Evolutionary conservation across 345 rosid genomes (phyloP).

Genomic region (Moricandia moricandioides): DNA sequence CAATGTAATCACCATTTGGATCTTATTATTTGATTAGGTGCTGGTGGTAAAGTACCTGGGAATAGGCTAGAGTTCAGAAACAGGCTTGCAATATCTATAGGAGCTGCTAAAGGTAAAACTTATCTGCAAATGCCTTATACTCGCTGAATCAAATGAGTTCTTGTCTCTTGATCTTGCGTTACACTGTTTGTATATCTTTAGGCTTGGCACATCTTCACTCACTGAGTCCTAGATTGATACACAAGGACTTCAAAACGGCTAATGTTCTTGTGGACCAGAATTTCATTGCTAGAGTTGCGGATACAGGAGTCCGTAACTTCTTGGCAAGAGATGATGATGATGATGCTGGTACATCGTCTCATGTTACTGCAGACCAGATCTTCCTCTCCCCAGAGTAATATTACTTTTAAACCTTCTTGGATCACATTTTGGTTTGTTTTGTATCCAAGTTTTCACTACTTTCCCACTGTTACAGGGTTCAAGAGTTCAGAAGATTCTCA

Average conservation of each 20-base stretch:
- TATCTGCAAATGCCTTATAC: conserved; percentile 64
- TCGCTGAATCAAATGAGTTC: conserved; percentile 21
- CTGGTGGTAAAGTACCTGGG: conserved; percentile 58
- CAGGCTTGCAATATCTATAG: conserved; percentile 82
- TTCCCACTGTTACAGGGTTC: conserved; percentile 49
- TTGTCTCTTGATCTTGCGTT: conserved; percentile 30
- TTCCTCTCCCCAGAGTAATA: conserved; percentile 85
- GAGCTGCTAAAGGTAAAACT: conserved; percentile 93
- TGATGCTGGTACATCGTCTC: conserved; percentile 74
- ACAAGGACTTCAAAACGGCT: conserved; percentile 88
- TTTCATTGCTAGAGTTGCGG: conserved; percentile 89
- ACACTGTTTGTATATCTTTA: conserved; percentile 39
- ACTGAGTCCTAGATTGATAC: conserved; percentile 71
- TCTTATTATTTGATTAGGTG: conserved; percentile 38
- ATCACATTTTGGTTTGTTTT: too few species aligned
- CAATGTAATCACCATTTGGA: not conserved
- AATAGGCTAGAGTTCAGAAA: conserved; percentile 91
- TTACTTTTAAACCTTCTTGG: not conserved
- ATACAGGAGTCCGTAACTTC: conserved; percentile 82
- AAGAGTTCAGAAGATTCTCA: conserved; percentile 79
- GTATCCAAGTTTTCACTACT: conserved; percentile 18
- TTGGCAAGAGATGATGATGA: conserved; percentile 64
- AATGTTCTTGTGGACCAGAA: conserved; percentile 91
- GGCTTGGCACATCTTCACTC: conserved; percentile 94
- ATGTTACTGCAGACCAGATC: conserved; percentile 64